Base-by-base conservation (phyloP, 257 asterid genomes). In the Nicotiana benthamiana region DNA sequence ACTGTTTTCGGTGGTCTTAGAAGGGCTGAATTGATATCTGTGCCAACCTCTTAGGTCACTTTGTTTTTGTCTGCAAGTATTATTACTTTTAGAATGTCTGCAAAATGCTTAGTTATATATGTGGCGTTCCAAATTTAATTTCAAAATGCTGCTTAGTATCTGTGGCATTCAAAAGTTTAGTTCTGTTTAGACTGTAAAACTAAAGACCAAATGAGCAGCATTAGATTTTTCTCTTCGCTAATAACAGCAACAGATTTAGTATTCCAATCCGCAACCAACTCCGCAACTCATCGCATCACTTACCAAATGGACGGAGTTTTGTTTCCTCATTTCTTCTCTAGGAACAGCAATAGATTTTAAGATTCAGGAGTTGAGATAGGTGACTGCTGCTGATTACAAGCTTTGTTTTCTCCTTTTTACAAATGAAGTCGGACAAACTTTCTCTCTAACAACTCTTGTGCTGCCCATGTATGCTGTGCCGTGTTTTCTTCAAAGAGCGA, bases 11-110 rank as follows among this genome's bases (percentile, higher is more conserved):
- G 63, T 79, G 82, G 82, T 79, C 82, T 40, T 26, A 1, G 65
- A 60, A 28, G 76, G 27, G 86, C 53, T 67, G 78, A 63, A 56
- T 65, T 15, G 22, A 70, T 51, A 2, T 75, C 66, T 27, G 51
- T 60, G 79, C 79, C 70, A 68, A 59, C 79, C 57, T 57, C 62
- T 30, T 32, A 61, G 52, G 79, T 24, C 30, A n/a, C 32, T 67
- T 51, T 30, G 46, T 34, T 66, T 80, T 80, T 80, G 26, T 43
- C 63, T 80, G 17, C 17, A 63, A 79, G 30, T 18, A 46, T 36
- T 68, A 5, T 68, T 68, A 68, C 56, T 70, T 28, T 40, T 70
- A 70, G 40, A 51, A 32, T 22, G 3, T 20, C 60, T 54, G 72
- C 59, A 22, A 46, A 72, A 24, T 72, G 40, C 40, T 72, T 40